Base-by-base conservation (phyloP, 2,329 filamentous ascomycete species). In the Gnomoniopsis sp. region DNA sequence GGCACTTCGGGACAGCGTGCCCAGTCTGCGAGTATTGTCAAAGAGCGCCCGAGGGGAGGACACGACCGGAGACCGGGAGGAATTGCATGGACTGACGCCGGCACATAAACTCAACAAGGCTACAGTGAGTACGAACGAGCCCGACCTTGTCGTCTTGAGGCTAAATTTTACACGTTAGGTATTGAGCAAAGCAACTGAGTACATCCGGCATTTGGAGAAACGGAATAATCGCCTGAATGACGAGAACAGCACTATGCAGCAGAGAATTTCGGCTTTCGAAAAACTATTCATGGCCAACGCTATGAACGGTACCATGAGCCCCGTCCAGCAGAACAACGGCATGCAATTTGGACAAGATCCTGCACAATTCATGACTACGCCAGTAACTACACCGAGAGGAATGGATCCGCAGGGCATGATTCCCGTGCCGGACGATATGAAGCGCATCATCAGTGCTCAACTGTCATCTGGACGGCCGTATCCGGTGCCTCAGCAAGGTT, bases 51-150 rank as follows among this genome's bases (percentile, higher is more conserved):
- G 78, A 59, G 88, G 85, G 43, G 87, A 89, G 67, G 88, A 90
- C 63, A 79, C 86, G 0, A 86, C 84, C 0, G 87, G 88, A 60
- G 90, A 93, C 65, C 85, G 88, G 38, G 90, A 96, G 64, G 90
- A 95, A 59, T 80, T 89, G 17, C 88, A 96, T 66, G 91, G 91
- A 53, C 77, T 95, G 53, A 88, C 91, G 2, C 90, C 92, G 1
- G 91, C 92, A 6, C 93, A 96, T 76, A 98, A 98, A 73, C 79
- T 97, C 30, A 98, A 98, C 78, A 98, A 98, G 74, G 93, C 93
- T n/a, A 97, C 93, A 2, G 91, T 87, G 74, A 26, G 69, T 60
- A 14, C 44, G n/a, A 36, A 15, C 11, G 43, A 8, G 53, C n/a
- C 21, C n/a, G 14, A 23, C 22, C 8, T 2, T 19, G 8, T 2